Evolutionary conservation across 2,329 filamentous ascomycete genomes (phyloP), one percentile per base, ranked within the genome.

Genomic region (Penicillium palitans): DNA sequence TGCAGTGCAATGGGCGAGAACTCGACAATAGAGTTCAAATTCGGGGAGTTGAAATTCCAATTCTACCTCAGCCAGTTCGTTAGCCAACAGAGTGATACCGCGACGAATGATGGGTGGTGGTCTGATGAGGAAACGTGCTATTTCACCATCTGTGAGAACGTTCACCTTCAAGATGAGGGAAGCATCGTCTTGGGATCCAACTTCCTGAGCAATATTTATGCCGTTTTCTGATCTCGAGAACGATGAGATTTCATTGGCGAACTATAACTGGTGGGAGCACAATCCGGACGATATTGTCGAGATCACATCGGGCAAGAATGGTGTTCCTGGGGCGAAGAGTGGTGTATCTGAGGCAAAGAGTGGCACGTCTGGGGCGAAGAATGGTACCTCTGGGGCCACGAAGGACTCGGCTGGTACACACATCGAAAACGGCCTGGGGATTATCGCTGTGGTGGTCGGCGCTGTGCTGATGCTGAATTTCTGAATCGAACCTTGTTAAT

Each of bases 221-320:
- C 53, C n/a, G 59, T 59, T 17, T 59, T 54, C 49, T n/a, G 59
- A 61, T 44, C 49, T 61, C 33, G 57, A 48, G 5, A 61, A 61
- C 25, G 50, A 55, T 17, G 44, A 61, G 27, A 8, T 59, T 7
- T 61, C 57, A 5, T 27, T 61, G 15, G 59, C 57, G n/a, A 48
- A 47, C 3, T 3, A 15, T 37, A 15, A 15, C 31, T 33, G 31
- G 31, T 33, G 31, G 31, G 31, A 33, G 13, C 5, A 6, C 13
- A 33, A 13, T 6, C 31, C 31, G 13, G 31, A 33, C 13, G 46
- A 61, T 58, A 61, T 61, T 55, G 48, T 80, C 55, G 83, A 86
- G 66, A 86, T 87, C 4, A 24, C 19, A 13, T 41, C 39, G 39
- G 39, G 39, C 39, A 41, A 41, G 19, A 41, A 41, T 24, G 19